Evolutionary conservation across 2,329 filamentous ascomycete genomes (phyloP).

Genomic region (Calonectria naviculata): DNA sequence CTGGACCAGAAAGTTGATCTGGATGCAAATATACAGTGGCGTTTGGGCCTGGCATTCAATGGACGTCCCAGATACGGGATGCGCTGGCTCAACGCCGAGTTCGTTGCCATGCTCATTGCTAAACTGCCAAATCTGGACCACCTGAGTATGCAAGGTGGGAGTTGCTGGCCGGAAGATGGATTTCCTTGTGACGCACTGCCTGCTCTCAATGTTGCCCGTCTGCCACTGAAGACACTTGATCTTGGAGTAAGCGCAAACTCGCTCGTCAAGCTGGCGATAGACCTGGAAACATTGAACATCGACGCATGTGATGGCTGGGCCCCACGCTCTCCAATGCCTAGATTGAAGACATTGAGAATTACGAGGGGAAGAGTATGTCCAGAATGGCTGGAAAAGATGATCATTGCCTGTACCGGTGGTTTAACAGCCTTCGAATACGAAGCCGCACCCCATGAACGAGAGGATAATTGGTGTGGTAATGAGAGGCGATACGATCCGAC

Average conservation of each 20-base stretch:
- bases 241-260: background rate
- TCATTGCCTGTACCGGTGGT: slow-evolving; percentile 2
- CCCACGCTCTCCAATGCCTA: background rate
- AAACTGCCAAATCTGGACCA: slow-evolving; percentile 12
- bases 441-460: background rate
- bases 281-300: slow-evolving; percentile 12
- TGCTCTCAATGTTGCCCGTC: background rate
- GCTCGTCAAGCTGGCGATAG: background rate
- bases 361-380: background rate
- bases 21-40: background rate
- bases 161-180: background rate
- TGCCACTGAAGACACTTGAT: slow-evolving; percentile 13
- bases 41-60: background rate
- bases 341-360: slow-evolving; percentile 7
- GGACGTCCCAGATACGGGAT: background rate
- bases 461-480: background rate
- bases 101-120: slow-evolving; percentile 12
- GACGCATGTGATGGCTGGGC: background rate
- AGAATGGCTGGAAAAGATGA: background rate
- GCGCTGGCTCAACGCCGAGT: background rate
- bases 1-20: background rate
- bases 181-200: background rate
- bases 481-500: background rate
- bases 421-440: slow-evolving; percentile 14
- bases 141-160: background rate